Conservation (phyloP, 176 grass and related monocot species). For the Hordeum marinum region DNA sequence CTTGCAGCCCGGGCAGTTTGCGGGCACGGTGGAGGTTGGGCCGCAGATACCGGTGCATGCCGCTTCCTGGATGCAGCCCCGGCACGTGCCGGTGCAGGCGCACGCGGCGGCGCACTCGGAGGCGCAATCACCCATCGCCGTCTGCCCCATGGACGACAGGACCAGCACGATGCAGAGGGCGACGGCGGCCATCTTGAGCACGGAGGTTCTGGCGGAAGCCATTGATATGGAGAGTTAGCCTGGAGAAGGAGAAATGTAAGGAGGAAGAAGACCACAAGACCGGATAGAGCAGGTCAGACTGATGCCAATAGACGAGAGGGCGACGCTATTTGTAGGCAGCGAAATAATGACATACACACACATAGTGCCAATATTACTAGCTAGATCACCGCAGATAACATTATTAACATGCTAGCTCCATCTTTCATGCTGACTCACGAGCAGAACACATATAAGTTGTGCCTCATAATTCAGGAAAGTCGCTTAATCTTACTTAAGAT, state of each 20-base stretch:
- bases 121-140: not conserved
- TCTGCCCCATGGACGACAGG: not conserved
- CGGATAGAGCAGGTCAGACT: not conserved
- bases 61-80: not conserved
- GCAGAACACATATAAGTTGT: not conserved
- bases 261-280: not conserved
- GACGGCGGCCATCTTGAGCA: not conserved
- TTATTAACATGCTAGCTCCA: too few species aligned
- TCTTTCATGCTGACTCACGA: too few species aligned
- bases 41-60: not conserved
- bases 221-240: not conserved
- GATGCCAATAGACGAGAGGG: not conserved
- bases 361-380: too few species aligned
- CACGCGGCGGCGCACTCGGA: not conserved
- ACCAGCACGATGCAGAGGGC: not conserved
- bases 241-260: not conserved
- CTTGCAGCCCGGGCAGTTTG: not conserved
- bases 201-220: not conserved
- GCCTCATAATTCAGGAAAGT: too few species aligned
- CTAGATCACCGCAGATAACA: not conserved
- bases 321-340: not conserved
- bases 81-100: not conserved
- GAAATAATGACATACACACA: not conserved
- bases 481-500: too few species aligned
- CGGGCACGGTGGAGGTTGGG: not conserved